A percentile compares a stretch with the other conserved stretches of the same genome.
These are phyloP conservation scores for Umbelopsis ramanniana DNA, from an alignment of 192 early-diverging fungal genomes.

Conservation along the genomic window DNA sequence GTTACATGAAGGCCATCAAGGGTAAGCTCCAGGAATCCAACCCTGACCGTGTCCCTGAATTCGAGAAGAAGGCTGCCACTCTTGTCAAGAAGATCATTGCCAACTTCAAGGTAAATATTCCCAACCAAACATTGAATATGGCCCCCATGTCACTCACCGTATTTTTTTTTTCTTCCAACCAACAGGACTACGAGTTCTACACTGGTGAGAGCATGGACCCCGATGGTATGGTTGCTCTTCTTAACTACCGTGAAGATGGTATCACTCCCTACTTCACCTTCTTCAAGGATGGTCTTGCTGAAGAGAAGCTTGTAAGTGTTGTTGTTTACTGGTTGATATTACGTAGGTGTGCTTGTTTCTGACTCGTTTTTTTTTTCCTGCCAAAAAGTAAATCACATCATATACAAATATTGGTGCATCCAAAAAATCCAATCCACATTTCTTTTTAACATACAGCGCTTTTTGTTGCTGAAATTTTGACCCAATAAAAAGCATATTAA, in stretches of 20 bases:
- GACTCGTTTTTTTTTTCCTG: not conserved
- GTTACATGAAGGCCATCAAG: conserved; percentile 88
- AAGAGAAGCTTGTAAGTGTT: conserved; percentile 70
- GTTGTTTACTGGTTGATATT: no score
- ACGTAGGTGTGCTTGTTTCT: not conserved
- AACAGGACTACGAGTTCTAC: conserved; percentile 87
- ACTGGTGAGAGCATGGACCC: conserved; percentile 86
- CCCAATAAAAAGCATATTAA: conserved; percentile 6
- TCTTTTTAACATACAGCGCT: not conserved
- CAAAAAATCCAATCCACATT: not conserved
- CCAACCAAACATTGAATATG: no score
- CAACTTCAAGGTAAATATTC: conserved; percentile 65
- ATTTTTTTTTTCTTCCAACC: not conserved
- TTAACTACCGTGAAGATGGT: conserved; percentile 97
- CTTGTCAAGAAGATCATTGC: conserved; percentile 81
- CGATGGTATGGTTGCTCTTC: conserved; percentile 83
- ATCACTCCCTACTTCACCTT: conserved; percentile 89
- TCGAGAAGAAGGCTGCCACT: conserved; percentile 62
- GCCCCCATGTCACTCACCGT: no score
- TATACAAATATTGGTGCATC: no score
- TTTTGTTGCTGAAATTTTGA: not conserved
- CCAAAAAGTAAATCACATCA: conserved; percentile 3
- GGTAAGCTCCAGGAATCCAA: conserved; percentile 59
- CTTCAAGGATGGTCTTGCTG: conserved; percentile 87
- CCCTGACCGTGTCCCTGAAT: conserved; percentile 63